These are phyloP conservation scores for Kluyveromyces lactis DNA, from an alignment of 805 yeast species.

Conservation along the genomic window DNA sequence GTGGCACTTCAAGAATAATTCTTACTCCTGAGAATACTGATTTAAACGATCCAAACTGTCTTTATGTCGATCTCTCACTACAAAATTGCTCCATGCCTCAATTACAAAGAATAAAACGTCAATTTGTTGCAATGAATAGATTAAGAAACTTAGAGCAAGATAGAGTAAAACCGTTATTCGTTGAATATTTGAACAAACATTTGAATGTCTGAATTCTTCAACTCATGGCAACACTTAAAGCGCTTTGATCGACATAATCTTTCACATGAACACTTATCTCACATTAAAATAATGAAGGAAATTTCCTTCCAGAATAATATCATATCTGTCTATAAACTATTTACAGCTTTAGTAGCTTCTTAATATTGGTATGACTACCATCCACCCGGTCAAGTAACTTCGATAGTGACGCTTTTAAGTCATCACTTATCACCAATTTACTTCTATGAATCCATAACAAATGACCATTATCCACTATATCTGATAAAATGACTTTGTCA, in stretches of 20 bases:
- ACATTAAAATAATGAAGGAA: too few relatives aligned
- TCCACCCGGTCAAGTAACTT: conserved; percentile 13
- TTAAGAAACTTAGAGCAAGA: conserved; percentile 65
- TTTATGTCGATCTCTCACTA: conserved; percentile 55
- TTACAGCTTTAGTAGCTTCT: conserved; percentile 1
- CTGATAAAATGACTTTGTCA: conserved; percentile 11
- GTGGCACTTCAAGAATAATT: conserved; percentile 40
- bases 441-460: conserved; percentile 20
- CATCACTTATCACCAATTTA: conserved; percentile 14
- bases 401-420: conserved; percentile 10
- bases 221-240: too few relatives aligned
- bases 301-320: too few relatives aligned
- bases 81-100: conserved; percentile 60
- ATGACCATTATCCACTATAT: conserved; percentile 16
- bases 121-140: conserved; percentile 72
- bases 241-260: too few relatives aligned
- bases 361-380: not conserved
- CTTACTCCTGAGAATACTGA: conserved; percentile 32
- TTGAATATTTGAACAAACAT: conserved; percentile 66
- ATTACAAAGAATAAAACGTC: conserved; percentile 74
- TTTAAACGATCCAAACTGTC: conserved; percentile 31
- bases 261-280: too few relatives aligned
- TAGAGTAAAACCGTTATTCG: conserved; percentile 64
- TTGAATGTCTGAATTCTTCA: conserved; percentile 27
- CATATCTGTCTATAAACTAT: too few relatives aligned